These are phyloP conservation scores for Cardamine resedifolia DNA, from an alignment of 345 rosid species.

Conservation along the genomic window DNA sequence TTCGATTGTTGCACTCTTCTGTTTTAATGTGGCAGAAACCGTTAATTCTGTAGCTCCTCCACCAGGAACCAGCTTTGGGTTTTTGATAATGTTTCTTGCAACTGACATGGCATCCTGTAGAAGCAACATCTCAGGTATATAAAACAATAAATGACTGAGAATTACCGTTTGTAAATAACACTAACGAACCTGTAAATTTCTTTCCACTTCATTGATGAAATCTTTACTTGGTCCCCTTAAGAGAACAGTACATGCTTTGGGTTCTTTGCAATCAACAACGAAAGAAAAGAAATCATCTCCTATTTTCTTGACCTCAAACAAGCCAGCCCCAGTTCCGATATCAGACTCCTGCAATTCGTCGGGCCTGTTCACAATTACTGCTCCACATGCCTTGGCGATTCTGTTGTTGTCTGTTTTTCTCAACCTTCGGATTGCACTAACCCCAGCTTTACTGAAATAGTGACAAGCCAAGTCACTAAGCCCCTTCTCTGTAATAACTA, in stretches of 20 bases:
- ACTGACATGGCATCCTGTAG: conserved; percentile 96
- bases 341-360: conserved; percentile 96
- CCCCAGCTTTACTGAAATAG: too few relatives aligned
- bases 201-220: conserved; percentile 94
- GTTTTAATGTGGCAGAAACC: conserved; percentile 88
- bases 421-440: too few relatives aligned
- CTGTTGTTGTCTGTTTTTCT: too few relatives aligned
- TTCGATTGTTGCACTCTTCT: conserved; percentile 85
- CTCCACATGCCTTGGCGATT: too few relatives aligned
- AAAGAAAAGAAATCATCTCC: conserved; percentile 94
- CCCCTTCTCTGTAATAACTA: conserved; percentile 95
- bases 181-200: conserved; percentile 82
- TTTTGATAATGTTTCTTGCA: conserved; percentile 93
- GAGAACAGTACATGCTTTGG: conserved; percentile 93
- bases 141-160: neutral
- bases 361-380: too few relatives aligned
- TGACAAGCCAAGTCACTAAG: conserved; percentile 97
- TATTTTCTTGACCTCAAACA: conserved; percentile 91
- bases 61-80: conserved; percentile 93
- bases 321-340: conserved; percentile 93
- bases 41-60: conserved; percentile 97
- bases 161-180: neutral
- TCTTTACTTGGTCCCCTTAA: conserved; percentile 98
- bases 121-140: neutral
- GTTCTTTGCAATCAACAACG: conserved; percentile 89